Percentiles rank a stretch among this genome's conserved stretches.
These are phyloP conservation scores for Trichocomaceae sp. DNA, from an alignment of 2,329 filamentous ascomycete genomes.

Conservation along the genomic window DNA sequence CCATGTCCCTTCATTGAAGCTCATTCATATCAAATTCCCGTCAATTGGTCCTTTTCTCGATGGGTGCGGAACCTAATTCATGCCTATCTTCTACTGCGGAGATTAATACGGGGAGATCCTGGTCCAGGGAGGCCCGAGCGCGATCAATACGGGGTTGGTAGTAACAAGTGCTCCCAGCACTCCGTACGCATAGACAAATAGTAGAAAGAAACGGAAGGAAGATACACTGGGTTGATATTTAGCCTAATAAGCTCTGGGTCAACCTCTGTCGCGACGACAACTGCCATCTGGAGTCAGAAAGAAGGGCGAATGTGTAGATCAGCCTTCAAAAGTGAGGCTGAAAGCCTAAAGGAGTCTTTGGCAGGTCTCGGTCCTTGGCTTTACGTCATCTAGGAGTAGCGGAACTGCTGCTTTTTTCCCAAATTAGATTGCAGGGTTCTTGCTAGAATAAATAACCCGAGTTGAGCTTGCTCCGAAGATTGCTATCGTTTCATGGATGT, in stretches of 20 bases:
- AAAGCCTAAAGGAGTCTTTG: neutral
- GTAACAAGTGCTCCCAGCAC: neutral
- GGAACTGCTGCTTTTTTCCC: neutral
- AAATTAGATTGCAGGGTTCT: no score
- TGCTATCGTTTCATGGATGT: neutral
- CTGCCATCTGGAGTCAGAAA: neutral
- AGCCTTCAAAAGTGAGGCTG: neutral
- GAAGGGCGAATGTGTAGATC: neutral
- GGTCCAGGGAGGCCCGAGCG: neutral
- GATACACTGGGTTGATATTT: neutral
- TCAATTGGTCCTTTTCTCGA: neutral
- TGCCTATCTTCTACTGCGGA: neutral
- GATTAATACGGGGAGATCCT: neutral
- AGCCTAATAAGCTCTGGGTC: neutral
- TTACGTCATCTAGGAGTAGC: no score
- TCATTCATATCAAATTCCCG: no score
- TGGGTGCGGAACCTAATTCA: neutral
- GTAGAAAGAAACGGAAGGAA: neutral
- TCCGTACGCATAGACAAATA: neutral
- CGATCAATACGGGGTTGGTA: neutral
- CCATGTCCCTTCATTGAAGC: neutral
- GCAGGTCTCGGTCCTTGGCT: neutral
- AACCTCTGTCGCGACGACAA: neutral
- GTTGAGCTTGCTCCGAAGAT: neutral
- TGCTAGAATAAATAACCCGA: neutral